Evolutionary conservation across 2,329 filamentous ascomycete species (phyloP), one percentile per base, ranked within the genome.

Genomic region (Tricladium varicosporioides): DNA sequence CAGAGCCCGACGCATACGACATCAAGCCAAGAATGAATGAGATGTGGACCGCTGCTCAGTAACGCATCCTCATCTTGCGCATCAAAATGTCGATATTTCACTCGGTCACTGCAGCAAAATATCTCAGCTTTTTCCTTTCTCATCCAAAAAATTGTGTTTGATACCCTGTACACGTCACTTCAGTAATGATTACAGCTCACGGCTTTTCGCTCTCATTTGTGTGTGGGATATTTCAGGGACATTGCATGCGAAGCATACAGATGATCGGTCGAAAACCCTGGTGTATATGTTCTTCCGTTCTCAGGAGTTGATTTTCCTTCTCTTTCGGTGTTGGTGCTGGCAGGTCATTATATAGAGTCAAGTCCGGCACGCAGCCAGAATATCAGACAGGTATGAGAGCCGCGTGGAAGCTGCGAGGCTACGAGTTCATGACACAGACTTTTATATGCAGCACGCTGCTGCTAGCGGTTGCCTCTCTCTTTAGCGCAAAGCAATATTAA

Each of bases 1-100:
- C 89, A 2, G 88, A 94, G 70, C 85, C 87, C 5, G 79, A 84
- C 54, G 78, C 81, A 55, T 88, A 87, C 64, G 84, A 87, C 46
- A 76, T 82, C 61, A 87, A 85, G 71, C 77, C 82, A 56, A 78
- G 80, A 58, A 75, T 78, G 63, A 75, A 73, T 57, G 80, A 83
- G 67, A 74, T 83, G 68, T 83, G 80, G 81, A 74, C 78, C 32
- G 70, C 70, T 43, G 74, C 75, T 44, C 79, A 80, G 67, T 79
- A 74, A 69, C 11, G 2, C 8, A 27, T 48, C 10, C 48, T 45
- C 31, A 43, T 42, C 22, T 50, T 36, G 27, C n/a, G 31, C 22
- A 32, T 9, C 50, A 19, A 19, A 5, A 14, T 19, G 27, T 14
- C 43, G 16, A 46, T 46, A 5, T 33, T 9, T 44, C 22, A 10